These are phyloP conservation scores for Xylaria curta DNA, from an alignment of 495 filamentous ascomycete species.

Conservation along the genomic window DNA sequence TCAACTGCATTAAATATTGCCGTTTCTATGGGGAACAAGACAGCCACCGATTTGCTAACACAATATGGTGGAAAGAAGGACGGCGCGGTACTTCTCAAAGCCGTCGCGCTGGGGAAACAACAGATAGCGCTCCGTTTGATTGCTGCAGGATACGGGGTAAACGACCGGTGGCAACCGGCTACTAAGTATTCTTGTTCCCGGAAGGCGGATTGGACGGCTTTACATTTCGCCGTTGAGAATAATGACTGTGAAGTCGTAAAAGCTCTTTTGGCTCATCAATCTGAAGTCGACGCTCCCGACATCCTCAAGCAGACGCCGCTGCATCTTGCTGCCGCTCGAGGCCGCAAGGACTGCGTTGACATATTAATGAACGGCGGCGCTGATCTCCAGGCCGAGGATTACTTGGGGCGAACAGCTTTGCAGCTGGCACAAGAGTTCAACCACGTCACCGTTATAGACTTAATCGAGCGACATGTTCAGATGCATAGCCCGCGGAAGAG, in stretches of 20 bases:
- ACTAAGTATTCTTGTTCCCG: too few species aligned
- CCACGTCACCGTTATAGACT: neutral
- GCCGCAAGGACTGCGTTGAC: neutral
- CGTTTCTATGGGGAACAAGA: neutral
- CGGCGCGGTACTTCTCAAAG: neutral
- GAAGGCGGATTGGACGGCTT: neutral
- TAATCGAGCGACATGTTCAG: neutral
- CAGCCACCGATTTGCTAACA: neutral
- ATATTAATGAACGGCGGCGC: neutral
- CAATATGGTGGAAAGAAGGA: neutral
- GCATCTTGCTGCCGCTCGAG: neutral
- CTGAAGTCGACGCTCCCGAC: neutral
- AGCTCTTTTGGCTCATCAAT: neutral
- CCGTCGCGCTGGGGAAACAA: neutral
- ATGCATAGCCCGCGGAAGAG: too few species aligned
- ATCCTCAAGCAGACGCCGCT: neutral
- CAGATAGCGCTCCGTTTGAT: neutral
- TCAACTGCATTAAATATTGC: neutral
- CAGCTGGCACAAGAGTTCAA: neutral
- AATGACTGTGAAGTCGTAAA: neutral
- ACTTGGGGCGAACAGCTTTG: neutral
- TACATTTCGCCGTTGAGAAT: neutral
- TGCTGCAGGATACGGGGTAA: neutral
- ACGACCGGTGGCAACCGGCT: neutral
- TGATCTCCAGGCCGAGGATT: neutral